These are phyloP conservation scores for Chlorella sp. DNA, from an alignment of 139 green algal genomes.

Conservation along the genomic window DNA sequence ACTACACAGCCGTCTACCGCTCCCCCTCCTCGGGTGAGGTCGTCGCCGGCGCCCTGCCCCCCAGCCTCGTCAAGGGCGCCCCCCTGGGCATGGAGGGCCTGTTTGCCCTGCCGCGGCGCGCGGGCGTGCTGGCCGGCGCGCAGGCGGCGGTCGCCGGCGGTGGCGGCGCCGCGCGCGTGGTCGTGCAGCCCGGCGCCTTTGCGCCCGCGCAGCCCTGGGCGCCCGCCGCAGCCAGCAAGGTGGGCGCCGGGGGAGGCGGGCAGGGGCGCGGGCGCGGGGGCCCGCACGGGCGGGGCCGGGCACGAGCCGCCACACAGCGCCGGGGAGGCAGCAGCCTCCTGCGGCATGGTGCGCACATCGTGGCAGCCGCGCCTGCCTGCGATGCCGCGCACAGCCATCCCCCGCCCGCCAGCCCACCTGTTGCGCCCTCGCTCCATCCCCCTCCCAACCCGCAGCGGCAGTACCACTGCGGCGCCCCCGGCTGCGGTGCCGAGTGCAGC, in stretches of 20 bases:
- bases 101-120: neutral
- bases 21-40: too few species aligned
- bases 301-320: too few species aligned
- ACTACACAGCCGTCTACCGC: constrained; percentile 60
- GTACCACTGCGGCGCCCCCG: constrained; percentile 74
- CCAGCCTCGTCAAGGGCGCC: too few species aligned
- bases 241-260: neutral
- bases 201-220: neutral
- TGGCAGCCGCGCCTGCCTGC: too few species aligned
- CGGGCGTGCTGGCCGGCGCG: neutral
- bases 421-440: neutral
- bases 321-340: too few species aligned
- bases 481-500: constrained; percentile 79
- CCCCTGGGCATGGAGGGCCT: too few species aligned
- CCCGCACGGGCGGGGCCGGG: too few species aligned
- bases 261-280: neutral
- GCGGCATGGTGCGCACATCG: too few species aligned
- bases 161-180: constrained; percentile 17
- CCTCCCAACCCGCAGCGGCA: constrained; percentile 22
- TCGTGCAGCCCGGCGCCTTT: constrained; percentile 1
- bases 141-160: neutral
- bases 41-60: too few species aligned
- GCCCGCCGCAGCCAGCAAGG: constrained; percentile 3
- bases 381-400: neutral
- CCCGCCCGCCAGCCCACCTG: neutral